phyloP scores from a whole-genome alignment of 1,284 basidiomycete species.

The Coniferiporia weirii region DNA sequence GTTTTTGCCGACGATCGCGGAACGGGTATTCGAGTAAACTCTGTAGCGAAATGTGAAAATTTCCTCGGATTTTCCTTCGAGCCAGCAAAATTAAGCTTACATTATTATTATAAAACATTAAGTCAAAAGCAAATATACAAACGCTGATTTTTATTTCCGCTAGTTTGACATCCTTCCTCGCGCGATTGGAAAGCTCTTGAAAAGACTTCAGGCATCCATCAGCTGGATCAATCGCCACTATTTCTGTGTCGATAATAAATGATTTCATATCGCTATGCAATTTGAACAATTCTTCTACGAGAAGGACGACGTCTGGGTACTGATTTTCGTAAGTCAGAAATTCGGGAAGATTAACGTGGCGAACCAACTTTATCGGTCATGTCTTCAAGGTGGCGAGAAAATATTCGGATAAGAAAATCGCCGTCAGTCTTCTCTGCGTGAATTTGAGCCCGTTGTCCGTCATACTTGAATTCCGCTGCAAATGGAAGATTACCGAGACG shows the following conservation, averaged over 20 bases:
- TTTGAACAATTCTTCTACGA: constrained; percentile 48
- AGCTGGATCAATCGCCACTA: constrained; percentile 71
- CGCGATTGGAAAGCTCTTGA: constrained; percentile 82
- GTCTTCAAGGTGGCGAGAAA: constrained; percentile 87
- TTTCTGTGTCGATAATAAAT: constrained; percentile 82
- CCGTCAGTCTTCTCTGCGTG: constrained; percentile 52
- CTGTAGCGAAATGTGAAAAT: constrained; percentile 33
- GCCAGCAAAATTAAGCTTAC: constrained; percentile 32
- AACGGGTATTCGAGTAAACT: constrained; percentile 69
- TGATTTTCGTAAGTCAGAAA: constrained; percentile 31
- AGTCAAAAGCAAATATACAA: constrained; percentile 85
- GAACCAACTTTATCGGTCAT: constrained; percentile 76
- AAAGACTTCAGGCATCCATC: constrained; percentile 71
- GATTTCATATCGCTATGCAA: constrained; percentile 47
- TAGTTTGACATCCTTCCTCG: constrained; percentile 80
- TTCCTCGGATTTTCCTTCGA: not conserved
- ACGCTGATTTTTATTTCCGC: constrained; percentile 80
- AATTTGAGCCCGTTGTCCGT: constrained; percentile 85
- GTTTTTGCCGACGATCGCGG: constrained; percentile 62
- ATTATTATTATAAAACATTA: constrained; percentile 84
- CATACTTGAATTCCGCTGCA: constrained; percentile 80
- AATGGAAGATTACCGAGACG: constrained; percentile 66
- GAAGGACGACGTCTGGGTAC: constrained; percentile 82
- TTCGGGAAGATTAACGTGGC: constrained; percentile 12
- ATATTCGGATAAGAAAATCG: constrained; percentile 59